Evolutionary conservation across 1,139 yeast species (phyloP), one percentile per base, ranked within the genome.

Genomic region (Geotrichum restrictum): DNA sequence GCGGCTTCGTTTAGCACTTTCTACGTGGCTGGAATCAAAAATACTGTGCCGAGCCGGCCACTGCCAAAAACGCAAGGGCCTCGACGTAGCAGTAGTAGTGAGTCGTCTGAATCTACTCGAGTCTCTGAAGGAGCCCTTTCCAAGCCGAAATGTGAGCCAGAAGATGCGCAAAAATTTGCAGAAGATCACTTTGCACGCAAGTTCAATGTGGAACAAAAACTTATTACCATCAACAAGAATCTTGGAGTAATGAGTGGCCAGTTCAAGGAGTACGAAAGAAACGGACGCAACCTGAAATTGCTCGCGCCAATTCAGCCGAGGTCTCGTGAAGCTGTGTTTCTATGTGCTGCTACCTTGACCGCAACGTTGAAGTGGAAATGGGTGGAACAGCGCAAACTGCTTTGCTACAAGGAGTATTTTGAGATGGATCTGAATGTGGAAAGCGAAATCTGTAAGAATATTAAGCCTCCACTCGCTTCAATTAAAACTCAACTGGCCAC

Each of bases 281-380:
- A 71, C 6, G 69, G 74, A 7, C 63, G 67, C 7, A 75, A 76
- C 45, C 66, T 77, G 48, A 64, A 69, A 40, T 67, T 72, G 16
- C 65, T 80, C 39, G 75, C 82, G 13, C 88, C 88, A 0, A 68
- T 82, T 31, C 73, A 73, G 33, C 68, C 69, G 6, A 76, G 75
- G 49, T 79, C 85, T 0, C 69, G 77, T 44, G 84, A 79, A 19
- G 64, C 69, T 3, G 60, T 83, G 29, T 63, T 72, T 11, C 64
- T 69, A 21, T 72, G 78, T 2, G 74, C 77, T 6, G 75, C 76
- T 38, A 69, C 74, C 51, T 63, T 79, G 53, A 70, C 75, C n/a
- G 73, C 78, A 18, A 74, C 76, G 56, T 63, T 81, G 48, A 82
- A 80, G 53, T 78, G 81, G 80, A 66, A 77, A 41, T 74, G 80